phyloP scores from a whole-genome alignment of 1,139 yeast genomes.

The Arxiozyma telluris region DNA sequence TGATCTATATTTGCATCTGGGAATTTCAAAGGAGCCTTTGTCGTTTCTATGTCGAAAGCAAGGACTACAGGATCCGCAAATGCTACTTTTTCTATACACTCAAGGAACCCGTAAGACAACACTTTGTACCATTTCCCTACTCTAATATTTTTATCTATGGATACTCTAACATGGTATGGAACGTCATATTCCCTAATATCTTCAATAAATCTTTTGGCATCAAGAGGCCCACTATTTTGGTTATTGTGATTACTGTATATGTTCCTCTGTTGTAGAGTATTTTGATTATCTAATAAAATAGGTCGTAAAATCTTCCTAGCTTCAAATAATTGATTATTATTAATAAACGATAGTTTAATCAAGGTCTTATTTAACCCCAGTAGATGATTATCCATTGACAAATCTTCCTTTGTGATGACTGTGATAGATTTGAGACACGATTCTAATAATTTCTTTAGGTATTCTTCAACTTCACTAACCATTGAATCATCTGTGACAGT shows the following conservation, averaged over 20 bases:
- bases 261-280: constrained; percentile 57
- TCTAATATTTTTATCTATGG: constrained; percentile 76
- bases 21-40: constrained; percentile 90
- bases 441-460: constrained; percentile 60
- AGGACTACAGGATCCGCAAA: constrained; percentile 96
- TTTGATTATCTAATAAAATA: constrained; percentile 58
- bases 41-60: constrained; percentile 97
- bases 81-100: constrained; percentile 62
- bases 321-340: constrained; percentile 60
- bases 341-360: constrained; percentile 64
- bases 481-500: constrained; percentile 53
- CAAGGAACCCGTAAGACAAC: constrained; percentile 50
- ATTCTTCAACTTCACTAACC: constrained; percentile 70
- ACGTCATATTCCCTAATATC: constrained; percentile 93
- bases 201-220: constrained; percentile 57
- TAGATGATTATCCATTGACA: constrained; percentile 74
- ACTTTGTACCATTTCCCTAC: constrained; percentile 97
- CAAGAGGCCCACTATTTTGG: constrained; percentile 21
- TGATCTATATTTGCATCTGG: constrained; percentile 93
- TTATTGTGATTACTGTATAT: constrained; percentile 36
- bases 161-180: constrained; percentile 91
- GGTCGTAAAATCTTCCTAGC: constrained; percentile 69
- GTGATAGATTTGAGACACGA: constrained; percentile 47
- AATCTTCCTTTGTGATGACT: constrained; percentile 64
- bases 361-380: constrained; percentile 63